Percentiles rank a stretch among this genome's conserved stretches.
Evolutionary conservation across 164 flowering plant genomes (phyloP).

Genomic region (Vitis riparia): DNA sequence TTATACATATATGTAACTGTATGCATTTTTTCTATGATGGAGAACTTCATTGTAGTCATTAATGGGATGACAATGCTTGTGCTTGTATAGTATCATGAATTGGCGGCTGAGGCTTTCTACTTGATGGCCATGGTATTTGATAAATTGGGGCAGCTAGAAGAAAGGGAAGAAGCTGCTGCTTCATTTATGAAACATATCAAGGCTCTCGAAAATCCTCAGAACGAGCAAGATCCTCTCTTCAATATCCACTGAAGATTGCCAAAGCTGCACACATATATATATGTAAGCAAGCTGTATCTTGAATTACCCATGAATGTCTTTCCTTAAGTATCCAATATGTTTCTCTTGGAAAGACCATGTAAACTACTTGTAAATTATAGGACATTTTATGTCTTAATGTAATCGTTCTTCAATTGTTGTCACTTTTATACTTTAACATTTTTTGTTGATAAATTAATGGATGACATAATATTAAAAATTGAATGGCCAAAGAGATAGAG

Average conservation of each 20-base stretch:
- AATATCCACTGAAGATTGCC: conserved; percentile 6
- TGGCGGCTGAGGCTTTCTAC: conserved; percentile 95
- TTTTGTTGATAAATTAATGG: too few species aligned
- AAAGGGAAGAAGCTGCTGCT: conserved; percentile 86
- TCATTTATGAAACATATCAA: conserved; percentile 64
- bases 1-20: background rate
- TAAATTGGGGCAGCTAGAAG: conserved; percentile 53
- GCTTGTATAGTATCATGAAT: conserved; percentile 75
- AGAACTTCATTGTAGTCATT: background rate
- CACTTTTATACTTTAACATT: too few species aligned
- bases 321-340: too few species aligned
- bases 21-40: background rate
- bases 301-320: too few species aligned
- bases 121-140: conserved; percentile 71
- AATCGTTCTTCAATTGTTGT: too few species aligned
- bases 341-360: too few species aligned
- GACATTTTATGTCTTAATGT: too few species aligned
- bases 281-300: too few species aligned
- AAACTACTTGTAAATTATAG: too few species aligned
- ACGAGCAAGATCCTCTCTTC: conserved; percentile 31
- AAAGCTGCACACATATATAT: background rate
- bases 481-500: too few species aligned
- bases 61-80: conserved; percentile 2
- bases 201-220: conserved; percentile 60
- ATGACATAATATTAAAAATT: too few species aligned